Conservation (phyloP, 2,329 filamentous ascomycete genomes). For the Byssothecium circinans region DNA sequence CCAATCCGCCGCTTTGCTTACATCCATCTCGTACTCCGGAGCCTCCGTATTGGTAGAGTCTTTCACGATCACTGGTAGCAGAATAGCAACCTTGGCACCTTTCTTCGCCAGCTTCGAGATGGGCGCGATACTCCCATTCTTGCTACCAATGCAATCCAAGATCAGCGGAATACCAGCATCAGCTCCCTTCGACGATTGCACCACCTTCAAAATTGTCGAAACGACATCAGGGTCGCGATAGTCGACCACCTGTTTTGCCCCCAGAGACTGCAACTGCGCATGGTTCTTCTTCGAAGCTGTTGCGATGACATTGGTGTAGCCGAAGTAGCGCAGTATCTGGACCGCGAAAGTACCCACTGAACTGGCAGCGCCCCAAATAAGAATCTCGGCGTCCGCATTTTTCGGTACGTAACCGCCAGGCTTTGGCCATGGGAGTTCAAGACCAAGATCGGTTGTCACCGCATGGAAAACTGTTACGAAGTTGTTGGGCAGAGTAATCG, state of each 20-base stretch:
- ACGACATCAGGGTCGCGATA: conserved; percentile 41
- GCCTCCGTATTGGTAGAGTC: conserved; percentile 52
- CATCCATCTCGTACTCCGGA: conserved; percentile 60
- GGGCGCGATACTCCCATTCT: conserved; percentile 29
- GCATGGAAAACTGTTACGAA: conserved; percentile 62
- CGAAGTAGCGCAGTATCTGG: conserved; percentile 47
- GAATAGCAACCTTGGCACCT: conserved; percentile 58
- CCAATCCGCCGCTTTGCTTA: conserved; percentile 52
- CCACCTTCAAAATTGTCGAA: conserved; percentile 26
- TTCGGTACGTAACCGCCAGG: conserved; percentile 45
- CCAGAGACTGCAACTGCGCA: conserved; percentile 40
- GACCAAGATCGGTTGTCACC: conserved; percentile 52
- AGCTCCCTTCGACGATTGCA: background rate
- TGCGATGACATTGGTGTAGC: conserved; percentile 43
- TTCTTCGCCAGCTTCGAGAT: conserved; percentile 54
- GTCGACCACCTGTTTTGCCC: conserved; percentile 46
- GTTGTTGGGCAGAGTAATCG: conserved; percentile 60
- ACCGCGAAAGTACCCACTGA: conserved; percentile 48
- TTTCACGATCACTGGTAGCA: conserved; percentile 62
- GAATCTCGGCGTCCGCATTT: conserved; percentile 35
- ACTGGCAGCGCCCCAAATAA: conserved; percentile 51
- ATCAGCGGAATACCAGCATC: conserved; percentile 27
- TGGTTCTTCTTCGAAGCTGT: conserved; percentile 47
- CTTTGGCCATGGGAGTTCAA: conserved; percentile 62
- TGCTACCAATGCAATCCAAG: conserved; percentile 40